Conservation (phyloP, 768 basidiomycete genomes). For the Suillus spraguei region DNA sequence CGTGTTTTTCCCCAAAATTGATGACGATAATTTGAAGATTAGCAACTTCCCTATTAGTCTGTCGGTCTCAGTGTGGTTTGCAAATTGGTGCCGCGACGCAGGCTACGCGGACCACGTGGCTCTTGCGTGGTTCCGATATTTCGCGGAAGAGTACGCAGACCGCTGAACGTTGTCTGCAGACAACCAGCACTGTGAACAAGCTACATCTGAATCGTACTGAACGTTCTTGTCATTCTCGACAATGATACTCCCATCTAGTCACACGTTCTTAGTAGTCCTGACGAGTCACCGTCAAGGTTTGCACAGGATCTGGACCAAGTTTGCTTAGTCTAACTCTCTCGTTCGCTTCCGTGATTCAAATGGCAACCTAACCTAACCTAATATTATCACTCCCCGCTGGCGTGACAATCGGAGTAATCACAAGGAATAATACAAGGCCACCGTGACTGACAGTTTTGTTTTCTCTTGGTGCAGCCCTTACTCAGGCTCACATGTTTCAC, state of each 20-base stretch:
- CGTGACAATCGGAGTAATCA: background rate
- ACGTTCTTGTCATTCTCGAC: background rate
- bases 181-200: background rate
- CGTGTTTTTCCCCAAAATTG: constrained; percentile 11
- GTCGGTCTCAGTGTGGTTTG: background rate
- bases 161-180: background rate
- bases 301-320: constrained; percentile 2
- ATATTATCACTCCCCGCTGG: background rate
- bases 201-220: background rate
- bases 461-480: constrained; percentile 4
- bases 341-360: constrained; percentile 4
- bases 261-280: background rate
- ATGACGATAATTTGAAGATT: constrained; percentile 8
- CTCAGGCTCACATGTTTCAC: background rate
- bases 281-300: constrained; percentile 4
- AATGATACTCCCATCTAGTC: background rate
- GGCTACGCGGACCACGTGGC: background rate
- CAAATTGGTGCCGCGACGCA: background rate
- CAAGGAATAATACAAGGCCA: background rate
- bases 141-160: background rate
- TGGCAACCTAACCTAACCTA: background rate
- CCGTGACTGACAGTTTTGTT: background rate
- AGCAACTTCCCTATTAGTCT: background rate
- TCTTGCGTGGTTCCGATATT: background rate
- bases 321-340: background rate